phyloP scores from a whole-genome alignment of 371 early-diverging fungal genomes.

The Homolaphlyctis polyrhiza region DNA sequence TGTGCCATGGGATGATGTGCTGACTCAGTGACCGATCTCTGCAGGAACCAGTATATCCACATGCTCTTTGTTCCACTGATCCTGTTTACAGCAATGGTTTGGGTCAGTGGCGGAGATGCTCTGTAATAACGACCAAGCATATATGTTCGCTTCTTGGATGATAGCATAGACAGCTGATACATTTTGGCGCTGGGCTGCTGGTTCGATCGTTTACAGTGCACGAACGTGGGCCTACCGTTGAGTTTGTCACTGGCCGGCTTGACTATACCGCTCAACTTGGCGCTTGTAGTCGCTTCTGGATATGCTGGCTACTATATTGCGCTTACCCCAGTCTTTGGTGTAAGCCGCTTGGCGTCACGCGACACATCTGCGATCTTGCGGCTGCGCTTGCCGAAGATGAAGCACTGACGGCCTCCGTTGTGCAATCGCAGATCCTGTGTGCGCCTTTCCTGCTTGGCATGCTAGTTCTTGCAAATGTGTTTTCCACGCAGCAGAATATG shows the following conservation, averaged over 20 bases:
- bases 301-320: constrained; percentile 71
- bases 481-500: constrained; percentile 10
- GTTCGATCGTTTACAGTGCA: too few relatives aligned
- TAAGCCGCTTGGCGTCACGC: too few relatives aligned
- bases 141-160: not conserved
- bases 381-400: too few relatives aligned
- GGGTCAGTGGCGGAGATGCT: constrained; percentile 25
- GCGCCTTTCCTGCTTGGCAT: not conserved
- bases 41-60: constrained; percentile 78
- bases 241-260: too few relatives aligned
- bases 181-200: too few relatives aligned
- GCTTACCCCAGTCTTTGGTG: constrained; percentile 75
- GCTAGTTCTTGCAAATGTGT: constrained; percentile 19
- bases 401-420: too few relatives aligned
- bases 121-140: not conserved
- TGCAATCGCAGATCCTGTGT: not conserved
- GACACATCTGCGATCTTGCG: too few relatives aligned
- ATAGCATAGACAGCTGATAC: too few relatives aligned
- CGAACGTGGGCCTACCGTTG: too few relatives aligned
- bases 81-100: constrained; percentile 74
- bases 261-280: too few relatives aligned
- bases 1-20: too few relatives aligned
- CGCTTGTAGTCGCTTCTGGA: constrained; percentile 40
- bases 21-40: too few relatives aligned
- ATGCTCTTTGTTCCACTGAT: constrained; percentile 88